Percentiles rank a stretch among this genome's conserved stretches.
phyloP scores from a whole-genome alignment of 208 protist genomes.

The Sergeia podlipaevii region DNA sequence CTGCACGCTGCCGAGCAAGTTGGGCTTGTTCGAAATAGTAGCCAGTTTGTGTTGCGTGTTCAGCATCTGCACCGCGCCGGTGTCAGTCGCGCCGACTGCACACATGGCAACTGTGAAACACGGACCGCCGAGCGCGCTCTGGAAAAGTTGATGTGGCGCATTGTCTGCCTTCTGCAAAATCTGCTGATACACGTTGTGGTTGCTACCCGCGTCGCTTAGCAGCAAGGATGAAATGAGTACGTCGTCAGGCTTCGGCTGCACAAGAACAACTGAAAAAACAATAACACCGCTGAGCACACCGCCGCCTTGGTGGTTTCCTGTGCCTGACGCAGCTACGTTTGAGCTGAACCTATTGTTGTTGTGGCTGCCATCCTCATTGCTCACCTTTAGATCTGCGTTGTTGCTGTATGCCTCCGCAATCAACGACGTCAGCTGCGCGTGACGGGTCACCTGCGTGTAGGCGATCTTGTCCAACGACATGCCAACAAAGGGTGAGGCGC shows the following conservation, averaged over 20 bases:
- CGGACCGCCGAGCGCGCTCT: slow-evolving; percentile 42
- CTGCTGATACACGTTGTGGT: slow-evolving; percentile 21
- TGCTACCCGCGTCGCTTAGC: slow-evolving; percentile 32
- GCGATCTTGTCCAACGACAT: slow-evolving; percentile 38
- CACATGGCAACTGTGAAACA: slow-evolving; percentile 48
- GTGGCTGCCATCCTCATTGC: slow-evolving; percentile 1
- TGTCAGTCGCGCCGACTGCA: slow-evolving; percentile 24
- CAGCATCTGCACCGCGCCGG: slow-evolving; percentile 32
- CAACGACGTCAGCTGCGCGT: slow-evolving; percentile 17
- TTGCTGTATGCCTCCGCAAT: background rate
- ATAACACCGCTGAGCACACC: slow-evolving; percentile 37
- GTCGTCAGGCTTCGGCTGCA: slow-evolving; percentile 39
- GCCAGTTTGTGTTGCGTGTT: slow-evolving; percentile 46
- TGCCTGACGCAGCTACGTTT: no score
- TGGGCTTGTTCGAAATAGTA: slow-evolving; percentile 37
- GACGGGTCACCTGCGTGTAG: slow-evolving; percentile 24
- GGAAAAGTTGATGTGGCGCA: slow-evolving; percentile 38
- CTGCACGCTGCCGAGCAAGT: slow-evolving; percentile 34
- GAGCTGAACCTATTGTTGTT: no score
- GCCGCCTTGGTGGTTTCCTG: no score
- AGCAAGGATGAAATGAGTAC: slow-evolving; percentile 62
- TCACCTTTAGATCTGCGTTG: slow-evolving; percentile 18
- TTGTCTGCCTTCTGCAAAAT: slow-evolving; percentile 28
- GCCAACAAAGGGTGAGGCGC: slow-evolving; percentile 21
- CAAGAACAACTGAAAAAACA: slow-evolving; percentile 49